Base-by-base conservation (phyloP, 805 yeast genomes). In the Sugiyamaella valdiviana region DNA sequence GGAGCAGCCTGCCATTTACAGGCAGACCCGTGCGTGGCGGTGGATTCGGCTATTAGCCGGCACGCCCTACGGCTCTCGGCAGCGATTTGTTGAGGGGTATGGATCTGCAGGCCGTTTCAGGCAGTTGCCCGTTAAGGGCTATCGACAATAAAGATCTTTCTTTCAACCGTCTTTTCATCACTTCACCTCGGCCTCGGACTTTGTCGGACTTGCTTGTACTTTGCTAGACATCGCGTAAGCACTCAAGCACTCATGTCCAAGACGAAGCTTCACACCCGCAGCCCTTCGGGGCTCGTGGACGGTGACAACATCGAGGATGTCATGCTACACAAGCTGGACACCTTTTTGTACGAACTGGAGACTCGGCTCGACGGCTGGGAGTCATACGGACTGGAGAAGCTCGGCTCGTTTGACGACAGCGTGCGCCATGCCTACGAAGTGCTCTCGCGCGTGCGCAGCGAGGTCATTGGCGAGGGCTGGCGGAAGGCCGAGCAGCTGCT, bases 401-500 rank as follows among this genome's bases (percentile, higher is more conserved):
- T 60, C 20, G 50, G 48, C 22, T 57, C 53, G 32, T 54, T 66
- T 12, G 72, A 69, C 51, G 62, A 60, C 29, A 51, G 53, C 41
- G 57, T 64, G 32, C 55, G 51, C 36, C 49, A 49, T 19, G 61
- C 67, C 5, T 57, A 57, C 42, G 53, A 57, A 15, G 57, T 60
- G 15, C 56, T 65, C 17, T 48, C 48, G 6, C 57, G 54, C n/a
- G 57, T 69, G 20, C 56, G 62, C 26, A 56, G 62, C 15, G 63
- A 58, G 48, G 59, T 64, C 12, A 50, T 64, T 22, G 61, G 58
- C 21, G 66, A 57, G 24, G 63, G 70, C 24, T 51, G 61, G 53
- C 56, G 59, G 5, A 59, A 59, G 24, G 67, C 66, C 35, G 70
- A 62, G 53, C 57, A 57, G 20, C 50, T 69, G 23, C 55, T 67